These are phyloP conservation scores for Asterophora lycoperdoides DNA, from an alignment of 768 basidiomycete genomes.

Conservation along the genomic window DNA sequence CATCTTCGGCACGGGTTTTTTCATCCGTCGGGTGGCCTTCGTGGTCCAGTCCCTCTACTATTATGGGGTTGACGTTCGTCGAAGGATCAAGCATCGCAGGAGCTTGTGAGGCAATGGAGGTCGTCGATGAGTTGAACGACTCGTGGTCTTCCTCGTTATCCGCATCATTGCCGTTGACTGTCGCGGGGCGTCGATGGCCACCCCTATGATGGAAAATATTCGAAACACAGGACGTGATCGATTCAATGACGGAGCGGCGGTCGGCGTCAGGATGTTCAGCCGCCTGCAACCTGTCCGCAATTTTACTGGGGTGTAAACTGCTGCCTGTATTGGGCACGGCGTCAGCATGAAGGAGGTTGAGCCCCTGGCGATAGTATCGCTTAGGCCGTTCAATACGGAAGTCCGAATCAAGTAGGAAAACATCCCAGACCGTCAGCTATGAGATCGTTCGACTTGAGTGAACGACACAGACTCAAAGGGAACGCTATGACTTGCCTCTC, in stretches of 20 bases:
- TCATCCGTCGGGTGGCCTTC: slow-evolving; percentile 17
- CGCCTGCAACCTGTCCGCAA: slow-evolving; percentile 7
- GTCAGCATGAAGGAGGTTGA: slow-evolving; percentile 55
- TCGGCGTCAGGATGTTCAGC: slow-evolving; percentile 23
- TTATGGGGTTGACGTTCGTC: slow-evolving; percentile 62
- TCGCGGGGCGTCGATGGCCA: slow-evolving; percentile 17
- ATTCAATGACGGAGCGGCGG: slow-evolving; percentile 39
- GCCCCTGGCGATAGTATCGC: slow-evolving; percentile 81
- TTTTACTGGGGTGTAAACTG: slow-evolving; percentile 7
- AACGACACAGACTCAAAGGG: not conserved
- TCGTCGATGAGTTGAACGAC: slow-evolving; percentile 26
- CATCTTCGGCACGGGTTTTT: slow-evolving; percentile 34
- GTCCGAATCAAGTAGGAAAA: slow-evolving; percentile 86
- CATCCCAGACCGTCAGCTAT: slow-evolving; percentile 85
- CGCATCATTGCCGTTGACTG: slow-evolving; percentile 12
- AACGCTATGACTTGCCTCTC: slow-evolving; percentile 51
- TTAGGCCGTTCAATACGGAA: slow-evolving; percentile 90
- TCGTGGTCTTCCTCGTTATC: slow-evolving; percentile 11
- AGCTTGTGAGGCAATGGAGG: slow-evolving; percentile 33
- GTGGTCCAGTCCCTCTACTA: slow-evolving; percentile 19
- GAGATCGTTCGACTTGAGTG: not conserved
- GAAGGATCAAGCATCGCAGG: slow-evolving; percentile 77
- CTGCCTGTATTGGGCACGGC: slow-evolving; percentile 12
- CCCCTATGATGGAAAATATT: slow-evolving; percentile 39
- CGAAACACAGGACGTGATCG: slow-evolving; percentile 45